Base-by-base conservation (phyloP, 371 early-diverging fungal genomes). In the Entomophthora muscae region DNA sequence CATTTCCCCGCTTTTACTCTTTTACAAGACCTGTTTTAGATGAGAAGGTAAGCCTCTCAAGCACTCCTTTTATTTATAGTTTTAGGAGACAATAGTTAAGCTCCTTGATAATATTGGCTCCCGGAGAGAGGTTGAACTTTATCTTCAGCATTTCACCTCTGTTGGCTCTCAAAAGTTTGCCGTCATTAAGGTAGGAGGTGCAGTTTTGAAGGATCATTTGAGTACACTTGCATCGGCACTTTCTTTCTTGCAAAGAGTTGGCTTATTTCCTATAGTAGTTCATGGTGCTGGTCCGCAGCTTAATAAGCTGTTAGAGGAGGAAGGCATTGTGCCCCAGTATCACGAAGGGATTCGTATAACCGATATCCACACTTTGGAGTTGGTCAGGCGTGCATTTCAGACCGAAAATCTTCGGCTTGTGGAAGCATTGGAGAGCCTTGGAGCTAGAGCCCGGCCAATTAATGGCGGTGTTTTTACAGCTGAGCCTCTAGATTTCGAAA, bases 141-240 rank as follows among this genome's bases (percentile, higher is more conserved):
- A 97, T 68, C 82, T 97, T 64, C 84, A 88, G 54, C 93, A 93
- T 68, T 97, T 95, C 70, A 87, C 91, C 0, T 87, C 89, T 0
- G 95, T 95, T 51, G 95, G 94, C 69, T 90, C 91, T n/a, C 94
- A 94, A 78, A 92, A 93, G 77, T 97, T 97, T 76, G 98, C 98
- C 21, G 94, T 97, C 61, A 95, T 97, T 76, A 97, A 97, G 72
- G 96, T 97, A 23, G 98, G 98, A 61, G 98, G 98, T 13, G 98
- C 95, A 3, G 93, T 97, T 17, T 76, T 97, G 66, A 83, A 91
- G 1, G 92, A 97, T 71, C 92, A 95, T 60, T 79, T 97, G 56
- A 90, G 90, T 63, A 90, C 91, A n/a, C 74, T 97, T 22, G 93
- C 93, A 1, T 91, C 92, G 0, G 85, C 95, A 26, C 79, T 95